phyloP scores from a whole-genome alignment of 2,329 filamentous ascomycete genomes.

The Ascochyta pisi region DNA sequence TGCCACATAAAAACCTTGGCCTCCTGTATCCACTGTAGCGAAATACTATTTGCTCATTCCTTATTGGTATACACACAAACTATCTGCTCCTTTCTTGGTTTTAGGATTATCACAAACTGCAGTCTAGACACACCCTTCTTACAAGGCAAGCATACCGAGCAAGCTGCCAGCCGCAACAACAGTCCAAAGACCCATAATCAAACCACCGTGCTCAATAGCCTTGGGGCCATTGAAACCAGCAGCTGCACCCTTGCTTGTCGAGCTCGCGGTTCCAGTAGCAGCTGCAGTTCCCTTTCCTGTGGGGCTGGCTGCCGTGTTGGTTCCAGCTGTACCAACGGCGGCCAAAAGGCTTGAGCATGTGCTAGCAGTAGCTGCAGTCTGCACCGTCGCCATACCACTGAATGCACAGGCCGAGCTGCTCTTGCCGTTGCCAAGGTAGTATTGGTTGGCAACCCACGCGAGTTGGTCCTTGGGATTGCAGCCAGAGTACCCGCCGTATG shows the following conservation, averaged over 20 bases:
- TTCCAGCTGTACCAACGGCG: constrained; percentile 67
- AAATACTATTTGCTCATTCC: too few species aligned
- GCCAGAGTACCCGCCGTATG: constrained; percentile 78
- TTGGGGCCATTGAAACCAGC: constrained; percentile 25
- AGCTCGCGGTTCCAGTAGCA: constrained; percentile 23
- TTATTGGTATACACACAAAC: too few species aligned
- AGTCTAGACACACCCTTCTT: not conserved
- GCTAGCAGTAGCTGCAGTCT: constrained; percentile 55
- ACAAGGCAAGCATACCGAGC: constrained; percentile 39
- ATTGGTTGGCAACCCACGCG: constrained; percentile 75
- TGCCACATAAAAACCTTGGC: too few species aligned
- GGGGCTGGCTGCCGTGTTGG: constrained; percentile 56
- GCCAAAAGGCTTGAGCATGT: constrained; percentile 66
- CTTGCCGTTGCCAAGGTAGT: constrained; percentile 63
- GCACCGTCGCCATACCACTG: constrained; percentile 66
- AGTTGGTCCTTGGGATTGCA: constrained; percentile 75
- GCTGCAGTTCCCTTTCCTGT: constrained; percentile 36
- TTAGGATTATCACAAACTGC: too few species aligned
- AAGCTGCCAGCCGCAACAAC: constrained; percentile 31
- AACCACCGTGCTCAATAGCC: constrained; percentile 36
- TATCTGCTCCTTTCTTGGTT: not conserved
- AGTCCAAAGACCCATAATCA: constrained; percentile 31
- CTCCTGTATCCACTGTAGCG: too few species aligned
- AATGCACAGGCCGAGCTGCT: constrained; percentile 71
- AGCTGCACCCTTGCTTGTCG: constrained; percentile 33